Evolutionary conservation across 176 grass and related monocot species (phyloP).

Genomic region (Aegilops umbellulata): DNA sequence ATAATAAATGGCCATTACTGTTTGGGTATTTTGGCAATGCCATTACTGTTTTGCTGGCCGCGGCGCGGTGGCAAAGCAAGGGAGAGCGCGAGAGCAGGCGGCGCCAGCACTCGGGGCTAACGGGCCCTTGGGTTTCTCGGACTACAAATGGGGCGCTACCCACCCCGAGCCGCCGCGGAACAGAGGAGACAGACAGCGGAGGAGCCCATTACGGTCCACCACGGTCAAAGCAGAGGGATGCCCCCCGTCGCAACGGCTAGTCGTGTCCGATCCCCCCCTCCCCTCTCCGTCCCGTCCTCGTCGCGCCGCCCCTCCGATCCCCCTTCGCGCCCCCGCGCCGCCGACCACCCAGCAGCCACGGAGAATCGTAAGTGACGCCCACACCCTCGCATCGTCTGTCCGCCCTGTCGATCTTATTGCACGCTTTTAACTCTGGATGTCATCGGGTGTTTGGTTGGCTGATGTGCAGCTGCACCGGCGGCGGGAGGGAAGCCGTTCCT

Average conservation of each 20-base stretch:
- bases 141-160: conserved; percentile 53
- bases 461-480: conserved; percentile 28
- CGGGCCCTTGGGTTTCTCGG: not conserved
- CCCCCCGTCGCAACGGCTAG: conserved; percentile 39
- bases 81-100: not conserved
- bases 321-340: not conserved
- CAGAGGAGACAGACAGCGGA: not conserved
- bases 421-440: not conserved
- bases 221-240: not conserved
- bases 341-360: conserved; percentile 40
- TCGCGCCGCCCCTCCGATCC: conserved; percentile 2
- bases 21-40: not conserved
- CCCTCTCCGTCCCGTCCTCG: not conserved
- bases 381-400: not conserved
- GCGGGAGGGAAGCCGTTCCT: conserved; percentile 76
- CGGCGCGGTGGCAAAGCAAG: not conserved
- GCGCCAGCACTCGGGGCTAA: not conserved
- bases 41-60: not conserved
- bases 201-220: not conserved
- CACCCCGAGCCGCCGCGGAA: not conserved
- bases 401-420: not conserved
- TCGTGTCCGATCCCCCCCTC: not conserved
- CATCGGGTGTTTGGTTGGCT: not conserved
- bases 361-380: conserved; percentile 48
- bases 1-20: not conserved